phyloP scores from a whole-genome alignment of 1,139 yeast species.

The Pichia sp. region DNA sequence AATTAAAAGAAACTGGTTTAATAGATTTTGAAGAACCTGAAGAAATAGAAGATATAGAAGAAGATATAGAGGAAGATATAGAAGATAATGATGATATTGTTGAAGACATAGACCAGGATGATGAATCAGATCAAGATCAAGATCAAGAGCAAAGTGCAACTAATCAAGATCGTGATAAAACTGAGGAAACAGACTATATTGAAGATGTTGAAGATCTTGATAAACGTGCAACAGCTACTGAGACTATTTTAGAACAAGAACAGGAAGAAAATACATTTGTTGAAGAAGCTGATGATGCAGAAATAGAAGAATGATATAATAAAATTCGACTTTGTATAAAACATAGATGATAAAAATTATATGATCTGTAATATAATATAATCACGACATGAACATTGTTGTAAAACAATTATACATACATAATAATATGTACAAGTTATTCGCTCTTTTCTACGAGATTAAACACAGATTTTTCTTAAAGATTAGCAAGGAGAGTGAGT shows the following conservation, averaged over 20 bases:
- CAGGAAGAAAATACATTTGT: neutral
- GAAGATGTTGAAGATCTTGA: neutral
- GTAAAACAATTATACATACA: too few species aligned
- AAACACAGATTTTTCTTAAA: too few species aligned
- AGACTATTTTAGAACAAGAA: neutral
- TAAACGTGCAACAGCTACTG: neutral
- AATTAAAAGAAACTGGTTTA: constrained; percentile 3
- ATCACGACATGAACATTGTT: too few species aligned
- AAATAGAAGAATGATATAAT: neutral
- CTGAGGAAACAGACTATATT: constrained; percentile 1
- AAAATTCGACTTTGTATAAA: too few species aligned
- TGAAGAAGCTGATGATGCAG: neutral
- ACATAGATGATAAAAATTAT: too few species aligned
- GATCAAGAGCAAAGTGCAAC: constrained; percentile 3
- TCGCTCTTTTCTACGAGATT: too few species aligned
- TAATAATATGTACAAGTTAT: too few species aligned
- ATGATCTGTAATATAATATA: too few species aligned
- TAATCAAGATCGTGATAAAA: neutral
- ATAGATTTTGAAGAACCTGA: constrained; percentile 2
- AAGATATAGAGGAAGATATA: constrained; percentile 15
- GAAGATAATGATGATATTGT: constrained; percentile 22
- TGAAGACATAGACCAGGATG: constrained; percentile 11
- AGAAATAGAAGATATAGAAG: constrained; percentile 1
- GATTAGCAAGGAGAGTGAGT: too few species aligned
- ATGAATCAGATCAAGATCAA: neutral